Base-by-base conservation (phyloP, 176 grass and related monocot species). In the Carex cristatella region DNA sequence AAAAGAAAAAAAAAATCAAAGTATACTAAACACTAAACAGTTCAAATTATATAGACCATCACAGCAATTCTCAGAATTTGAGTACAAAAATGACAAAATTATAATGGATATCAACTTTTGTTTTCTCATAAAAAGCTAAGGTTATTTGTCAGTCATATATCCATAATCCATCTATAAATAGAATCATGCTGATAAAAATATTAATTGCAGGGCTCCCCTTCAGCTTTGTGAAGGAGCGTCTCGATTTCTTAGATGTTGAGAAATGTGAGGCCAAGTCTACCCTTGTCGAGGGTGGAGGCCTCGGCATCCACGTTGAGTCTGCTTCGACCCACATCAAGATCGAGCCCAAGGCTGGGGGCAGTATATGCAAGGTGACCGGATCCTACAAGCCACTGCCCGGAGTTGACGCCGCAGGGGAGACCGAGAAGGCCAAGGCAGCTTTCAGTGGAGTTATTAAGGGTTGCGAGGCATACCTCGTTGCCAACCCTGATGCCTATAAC, bases 401-500 rank as follows among this genome's bases (percentile, higher is more conserved):
- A 3, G 90, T 88, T 38, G 82, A 88, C 23, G 32, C 78, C 16
- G 74, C 82, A 1, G 87, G 88, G 5, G 86, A 92, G 61, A 63
- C 80, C 11, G 53, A 63, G 11, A 91, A 92, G 89, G 84, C 92
- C 55, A 92, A 97, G 84, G 90, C 86, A 10, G 65, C 83, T 0
- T 53, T 91, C 38, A 80, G 83, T 11, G 65, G 16, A 46, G 89
- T 91, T 54, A 88, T 94, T 62, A 97, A 92, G 81, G 75, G 85
- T 0, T 90, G 87, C 2, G 90, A 97, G 84, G 89, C 66, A 0
- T 97, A 81, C 84, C 92, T 94, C 23, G 0, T 92, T 40, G 90
- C 89, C 83, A 97, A 94, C 63, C 94, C 88, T 18, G 84, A 89
- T 56, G 73, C 94, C 16, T 97, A 93, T 48, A 93, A 94, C 85